These are phyloP conservation scores for Brassica carinata DNA, from an alignment of 345 rosid genomes.

Conservation along the genomic window DNA sequence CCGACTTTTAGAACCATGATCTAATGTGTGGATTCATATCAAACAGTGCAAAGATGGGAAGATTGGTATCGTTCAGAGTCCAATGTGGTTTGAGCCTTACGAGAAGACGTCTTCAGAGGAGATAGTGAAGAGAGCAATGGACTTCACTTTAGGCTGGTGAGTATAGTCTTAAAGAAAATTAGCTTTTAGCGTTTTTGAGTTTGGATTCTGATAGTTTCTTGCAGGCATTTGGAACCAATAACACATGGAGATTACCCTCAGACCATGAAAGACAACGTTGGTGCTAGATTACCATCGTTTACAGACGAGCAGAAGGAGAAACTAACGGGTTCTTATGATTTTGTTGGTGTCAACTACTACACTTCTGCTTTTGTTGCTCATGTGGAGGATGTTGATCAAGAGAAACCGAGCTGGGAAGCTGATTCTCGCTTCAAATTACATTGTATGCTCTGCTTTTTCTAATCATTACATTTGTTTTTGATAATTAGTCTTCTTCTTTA, in stretches of 20 bases:
- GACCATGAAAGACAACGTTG: constrained; percentile 36
- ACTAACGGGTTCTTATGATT: constrained; percentile 39
- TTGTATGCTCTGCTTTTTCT: constrained; percentile 17
- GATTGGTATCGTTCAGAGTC: constrained; percentile 38
- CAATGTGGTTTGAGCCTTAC: constrained; percentile 42
- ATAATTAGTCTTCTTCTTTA: neutral
- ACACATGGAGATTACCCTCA: constrained; percentile 41
- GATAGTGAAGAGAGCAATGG: constrained; percentile 42
- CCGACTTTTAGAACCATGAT: too few species aligned
- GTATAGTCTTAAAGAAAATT: constrained; percentile 14
- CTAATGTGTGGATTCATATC: neutral
- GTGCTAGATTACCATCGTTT: constrained; percentile 36
- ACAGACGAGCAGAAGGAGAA: constrained; percentile 32
- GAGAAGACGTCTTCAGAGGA: constrained; percentile 34
- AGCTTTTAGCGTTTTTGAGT: constrained; percentile 8
- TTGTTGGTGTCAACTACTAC: constrained; percentile 42
- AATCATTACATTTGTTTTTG: neutral
- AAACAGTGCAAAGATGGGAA: constrained; percentile 40
- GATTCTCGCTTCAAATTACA: constrained; percentile 35
- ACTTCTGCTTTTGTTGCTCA: constrained; percentile 38
- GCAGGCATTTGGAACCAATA: constrained; percentile 41
- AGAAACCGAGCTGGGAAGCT: constrained; percentile 34
- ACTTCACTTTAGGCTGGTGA: constrained; percentile 45
- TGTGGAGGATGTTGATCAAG: constrained; percentile 26
- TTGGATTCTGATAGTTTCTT: constrained; percentile 23